These are phyloP conservation scores for Teratosphaeria nubilosa DNA, from an alignment of 2,329 filamentous ascomycete genomes.

Conservation along the genomic window DNA sequence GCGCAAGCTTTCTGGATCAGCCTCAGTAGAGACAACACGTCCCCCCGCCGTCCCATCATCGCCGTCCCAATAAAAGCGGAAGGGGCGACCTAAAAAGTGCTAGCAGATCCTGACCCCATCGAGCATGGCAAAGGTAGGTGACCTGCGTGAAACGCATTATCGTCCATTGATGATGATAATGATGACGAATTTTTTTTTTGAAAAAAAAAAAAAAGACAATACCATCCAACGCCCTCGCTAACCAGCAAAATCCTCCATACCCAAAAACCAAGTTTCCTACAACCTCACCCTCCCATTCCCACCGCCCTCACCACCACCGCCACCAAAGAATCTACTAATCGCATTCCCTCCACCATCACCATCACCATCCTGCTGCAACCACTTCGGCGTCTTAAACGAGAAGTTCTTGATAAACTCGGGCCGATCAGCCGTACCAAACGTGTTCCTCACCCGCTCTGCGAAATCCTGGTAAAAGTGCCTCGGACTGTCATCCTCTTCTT, in stretches of 20 bases:
- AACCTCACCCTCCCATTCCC: neutral
- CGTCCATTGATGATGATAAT: too few species aligned
- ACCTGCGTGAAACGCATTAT: too few species aligned
- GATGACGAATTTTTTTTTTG: too few species aligned
- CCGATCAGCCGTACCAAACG: conserved; percentile 70
- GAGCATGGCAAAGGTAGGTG: too few species aligned
- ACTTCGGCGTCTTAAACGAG: conserved; percentile 65
- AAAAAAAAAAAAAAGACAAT: neutral
- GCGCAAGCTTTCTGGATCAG: too few species aligned
- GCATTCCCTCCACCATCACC: conserved; percentile 2
- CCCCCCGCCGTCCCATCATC: too few species aligned
- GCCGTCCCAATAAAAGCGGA: too few species aligned
- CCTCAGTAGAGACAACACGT: too few species aligned
- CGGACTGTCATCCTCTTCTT: conserved; percentile 53
- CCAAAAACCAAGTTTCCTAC: neutral
- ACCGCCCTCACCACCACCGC: neutral
- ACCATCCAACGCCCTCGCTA: neutral
- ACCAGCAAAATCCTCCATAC: neutral
- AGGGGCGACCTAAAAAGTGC: too few species aligned
- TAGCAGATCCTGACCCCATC: too few species aligned
- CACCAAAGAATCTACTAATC: neutral
- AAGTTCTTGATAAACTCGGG: conserved; percentile 66
- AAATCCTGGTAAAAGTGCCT: conserved; percentile 71
- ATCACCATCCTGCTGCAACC: conserved; percentile 53
- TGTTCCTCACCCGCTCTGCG: conserved; percentile 80